A percentile compares a stretch with the other conserved stretches of the same genome.
These are phyloP conservation scores for Omphalea diandra DNA, from an alignment of 441 rosid species.

Conservation along the genomic window DNA sequence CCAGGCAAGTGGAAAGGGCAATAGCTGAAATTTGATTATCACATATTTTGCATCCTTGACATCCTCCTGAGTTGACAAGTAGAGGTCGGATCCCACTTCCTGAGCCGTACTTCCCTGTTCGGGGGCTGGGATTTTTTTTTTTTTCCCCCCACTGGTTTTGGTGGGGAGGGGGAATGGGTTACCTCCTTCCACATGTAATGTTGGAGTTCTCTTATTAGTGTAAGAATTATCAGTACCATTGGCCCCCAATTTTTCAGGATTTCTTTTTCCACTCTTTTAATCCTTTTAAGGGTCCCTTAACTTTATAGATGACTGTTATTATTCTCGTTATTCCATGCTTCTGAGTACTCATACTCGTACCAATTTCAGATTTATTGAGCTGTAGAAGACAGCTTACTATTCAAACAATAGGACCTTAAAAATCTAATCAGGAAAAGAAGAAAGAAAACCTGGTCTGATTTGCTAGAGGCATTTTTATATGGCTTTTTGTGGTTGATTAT, in stretches of 20 bases:
- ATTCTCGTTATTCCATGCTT: background rate
- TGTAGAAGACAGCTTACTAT: background rate
- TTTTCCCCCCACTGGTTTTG: too few relatives aligned
- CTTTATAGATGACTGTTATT: conserved; percentile 4
- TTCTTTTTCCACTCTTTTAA: background rate
- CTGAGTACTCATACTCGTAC: background rate
- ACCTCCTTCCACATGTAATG: background rate
- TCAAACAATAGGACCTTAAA: background rate
- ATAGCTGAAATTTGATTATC: background rate
- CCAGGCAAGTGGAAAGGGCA: background rate
- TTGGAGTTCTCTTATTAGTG: background rate
- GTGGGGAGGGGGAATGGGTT: background rate
- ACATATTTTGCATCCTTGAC: background rate
- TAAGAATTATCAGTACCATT: background rate
- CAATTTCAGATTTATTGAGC: conserved; percentile 1
- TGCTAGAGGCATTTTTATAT: background rate
- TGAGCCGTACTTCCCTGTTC: too few relatives aligned
- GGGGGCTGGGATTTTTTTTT: too few relatives aligned
- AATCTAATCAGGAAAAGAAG: background rate
- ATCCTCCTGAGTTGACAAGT: background rate
- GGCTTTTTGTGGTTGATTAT: background rate
- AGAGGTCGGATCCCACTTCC: too few relatives aligned
- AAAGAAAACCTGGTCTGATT: background rate
- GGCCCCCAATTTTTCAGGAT: background rate
- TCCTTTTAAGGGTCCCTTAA: too few relatives aligned